Base-by-base conservation (phyloP, 1,284 basidiomycete genomes). In the Baeospora myosura region DNA sequence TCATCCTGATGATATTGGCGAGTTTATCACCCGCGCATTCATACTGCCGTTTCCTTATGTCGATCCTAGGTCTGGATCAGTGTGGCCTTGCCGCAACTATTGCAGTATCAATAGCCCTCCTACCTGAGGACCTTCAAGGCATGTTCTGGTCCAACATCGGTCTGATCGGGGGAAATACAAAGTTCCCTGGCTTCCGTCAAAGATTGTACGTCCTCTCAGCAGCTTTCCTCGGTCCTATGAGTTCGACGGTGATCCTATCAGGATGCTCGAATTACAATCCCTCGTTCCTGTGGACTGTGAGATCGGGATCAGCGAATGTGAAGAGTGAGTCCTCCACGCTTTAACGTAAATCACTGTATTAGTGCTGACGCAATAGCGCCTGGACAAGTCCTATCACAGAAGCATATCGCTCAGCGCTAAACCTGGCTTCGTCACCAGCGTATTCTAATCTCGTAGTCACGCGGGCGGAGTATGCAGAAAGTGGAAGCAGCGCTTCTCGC, bases 131-230 rank as follows among this genome's bases (percentile, higher is more conserved):
- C 52, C 54, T 93, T 25, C 88, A 81, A 51, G 91, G 88, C 20
- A 78, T 96, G 79, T 92, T 92, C 62, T 97, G 92, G 92, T 78
- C 79, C 28, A 91, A 97, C 59, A 91, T 98, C 48, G 84, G 88
- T 4, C 65, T 96, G 45, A 76, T 92, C 49, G 94, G 94, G 39
- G 94, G 93, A 5, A 82, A 78, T 55, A 78, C 80, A 3, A 77
- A 78, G 51, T 77, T 93, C 49, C 70, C 80, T 34, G 86, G 84
- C 3, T 81, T 97, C 51, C 72, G 75, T 17, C 62, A 74, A 40
- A 68, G 94, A 62, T 61, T 97, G 89, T 87, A 59, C 55, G 81
- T 64, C 14, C 18, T 32, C 43, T 43, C 16, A n/a, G n/a, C n/a
- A 30, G 21, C 12, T 33, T 18, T 16, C 30, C 12, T 22, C 21